Percentiles rank a stretch among this genome's conserved stretches.
phyloP scores from a whole-genome alignment of 768 basidiomycete genomes.

The Imleria badia region DNA sequence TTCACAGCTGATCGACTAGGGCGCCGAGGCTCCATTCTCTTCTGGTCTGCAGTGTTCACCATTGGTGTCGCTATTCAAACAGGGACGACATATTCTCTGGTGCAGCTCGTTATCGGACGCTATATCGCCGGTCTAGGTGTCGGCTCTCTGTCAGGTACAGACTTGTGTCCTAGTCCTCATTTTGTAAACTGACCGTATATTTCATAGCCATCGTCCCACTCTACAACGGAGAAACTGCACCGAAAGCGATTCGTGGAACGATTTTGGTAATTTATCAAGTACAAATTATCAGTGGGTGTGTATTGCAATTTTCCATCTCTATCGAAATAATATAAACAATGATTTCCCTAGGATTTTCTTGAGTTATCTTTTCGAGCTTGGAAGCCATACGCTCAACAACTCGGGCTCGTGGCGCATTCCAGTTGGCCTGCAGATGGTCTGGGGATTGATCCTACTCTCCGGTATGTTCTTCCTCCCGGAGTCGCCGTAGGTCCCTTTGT shows the following conservation, averaged over 20 bases:
- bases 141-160: conserved; percentile 66
- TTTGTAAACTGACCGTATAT: background rate
- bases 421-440: conserved; percentile 71
- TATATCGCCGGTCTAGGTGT: conserved; percentile 78
- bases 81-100: conserved; percentile 55
- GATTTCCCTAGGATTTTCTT: conserved; percentile 51
- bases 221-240: conserved; percentile 65
- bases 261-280: too few species aligned
- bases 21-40: conserved; percentile 68
- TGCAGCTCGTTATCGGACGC: conserved; percentile 70
- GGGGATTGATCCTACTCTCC: conserved; percentile 65
- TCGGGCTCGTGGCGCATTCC: conserved; percentile 74
- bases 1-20: conserved; percentile 76
- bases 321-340: background rate
- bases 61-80: conserved; percentile 69
- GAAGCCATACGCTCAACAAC: conserved; percentile 51
- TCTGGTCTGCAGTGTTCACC: conserved; percentile 76
- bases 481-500: conserved; percentile 54
- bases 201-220: conserved; percentile 56
- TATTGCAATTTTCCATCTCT: background rate
- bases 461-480: conserved; percentile 81
- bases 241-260: too few species aligned
- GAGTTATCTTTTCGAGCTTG: conserved; percentile 69
- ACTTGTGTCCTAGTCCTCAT: background rate
- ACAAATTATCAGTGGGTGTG: conserved; percentile 71